Evolutionary conservation across 495 filamentous ascomycete species (phyloP), one percentile per base, ranked within the genome.

Genomic region (Amorphotheca resinae): DNA sequence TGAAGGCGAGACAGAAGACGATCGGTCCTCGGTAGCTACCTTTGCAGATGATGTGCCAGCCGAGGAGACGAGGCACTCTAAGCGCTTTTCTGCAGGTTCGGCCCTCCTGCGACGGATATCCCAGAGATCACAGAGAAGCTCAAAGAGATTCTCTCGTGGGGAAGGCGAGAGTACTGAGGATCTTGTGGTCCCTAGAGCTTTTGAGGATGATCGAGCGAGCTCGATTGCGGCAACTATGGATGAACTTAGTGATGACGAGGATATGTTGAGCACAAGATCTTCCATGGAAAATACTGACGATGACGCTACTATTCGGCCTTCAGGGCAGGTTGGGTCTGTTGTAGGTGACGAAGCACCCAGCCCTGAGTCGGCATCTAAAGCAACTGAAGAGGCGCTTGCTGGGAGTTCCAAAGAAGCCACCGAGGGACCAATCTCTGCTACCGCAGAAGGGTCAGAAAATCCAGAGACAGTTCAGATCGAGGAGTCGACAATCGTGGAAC

Each of bases 21-120:
- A 73, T 32, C 53, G 62, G 15, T 76, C 75, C 16, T 83, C 79
- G 7, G 61, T 76, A 16, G 79, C 73, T 33, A 75, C 77, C 5
- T 70, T 74, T 58, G 74, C 72, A 9, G 79, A 77, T 45, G 68
- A 68, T 30, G 64, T 64, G 2, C 63, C 62, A 38, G 57, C 62
- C n/a, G 46, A 40, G 4, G 41, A 37, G 3, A 42, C 48, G 23
- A 50, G 57, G 1, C 40, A 36, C 33, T 57, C 64, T 2, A 68
- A 67, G 28, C 62, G 65, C 41, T 46, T 72, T 3, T 78, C 77
- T 4, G 61, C 52, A 16, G 52, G 57, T 15, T 74, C 68, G 6
- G 58, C 60, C 0, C 53, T 66, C 21, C 37, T 70, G 28, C 62
- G 66, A 48, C 63, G 57, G 33, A 34, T 77, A 21, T 78, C 75